Evolutionary conservation across 176 grass and related monocot species (phyloP), one percentile per base, ranked within the genome.

Genomic region (Eleusine coracana): DNA sequence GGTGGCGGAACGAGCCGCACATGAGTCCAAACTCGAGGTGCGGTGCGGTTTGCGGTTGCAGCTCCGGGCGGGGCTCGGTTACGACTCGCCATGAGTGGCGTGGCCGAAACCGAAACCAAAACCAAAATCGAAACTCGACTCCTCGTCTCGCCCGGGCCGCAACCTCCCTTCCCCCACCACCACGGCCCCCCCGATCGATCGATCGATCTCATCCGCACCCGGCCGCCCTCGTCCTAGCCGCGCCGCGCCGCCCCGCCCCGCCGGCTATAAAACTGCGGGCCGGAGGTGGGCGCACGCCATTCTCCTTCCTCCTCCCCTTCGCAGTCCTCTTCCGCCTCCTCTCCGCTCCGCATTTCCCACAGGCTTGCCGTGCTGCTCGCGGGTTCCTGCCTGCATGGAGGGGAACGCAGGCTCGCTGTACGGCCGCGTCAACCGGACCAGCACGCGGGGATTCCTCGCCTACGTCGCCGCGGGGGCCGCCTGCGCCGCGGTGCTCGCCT

Each of bases 361-460:
- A 29, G 42, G 39, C 34, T 34, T 34, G 12, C 17, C 42, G 7
- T 36, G 41, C 66, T 27, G 7, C 6, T 25, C 37, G 14, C 27
- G 7, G 29, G 21, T 21, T 20, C 34, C 18, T 16, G 28, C 16
- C 77, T 58, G 78, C 78, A 70, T 81, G 78, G 78, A 81, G 78
- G 66, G n/a, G 50, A 27, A 11, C 23, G 27, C 54, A 45, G 84
- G 68, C 42, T 68, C 78, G 18, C 50, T 90, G 0, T 91, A 88
- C 74, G 82, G 89, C 60, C 51, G 72, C 66, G 23, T 91, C 25
- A 88, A 91, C 86, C 61, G 78, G 73, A 20, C 60, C 69, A 89
- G 79, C 83, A 83, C 83, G 78, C 91, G 87, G 12, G 86, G 64
- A 20, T 97, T 97, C 80, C 31, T 91, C 44, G 86, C 84, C 21